phyloP scores from a whole-genome alignment of 345 rosid species.

The Eucalyptus regnans region DNA sequence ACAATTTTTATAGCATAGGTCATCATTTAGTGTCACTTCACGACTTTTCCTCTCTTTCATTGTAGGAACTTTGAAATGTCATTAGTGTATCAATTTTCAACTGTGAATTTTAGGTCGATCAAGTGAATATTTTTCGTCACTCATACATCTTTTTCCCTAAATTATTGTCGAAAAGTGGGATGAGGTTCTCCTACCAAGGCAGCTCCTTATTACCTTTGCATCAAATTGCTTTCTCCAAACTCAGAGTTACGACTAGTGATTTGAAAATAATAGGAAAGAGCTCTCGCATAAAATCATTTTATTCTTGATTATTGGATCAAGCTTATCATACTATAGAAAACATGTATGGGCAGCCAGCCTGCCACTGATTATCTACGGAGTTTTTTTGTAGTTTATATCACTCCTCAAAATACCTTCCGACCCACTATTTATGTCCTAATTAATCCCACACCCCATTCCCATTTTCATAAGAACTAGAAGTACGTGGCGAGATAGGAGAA shows the following conservation, averaged over 20 bases:
- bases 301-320: background rate
- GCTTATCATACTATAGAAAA: background rate
- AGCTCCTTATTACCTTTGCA: background rate
- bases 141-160: background rate
- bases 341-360: background rate
- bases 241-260: background rate
- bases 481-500: background rate
- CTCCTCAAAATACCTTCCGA: background rate
- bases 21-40: background rate
- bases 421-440: background rate
- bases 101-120: background rate
- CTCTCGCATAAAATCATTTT: background rate
- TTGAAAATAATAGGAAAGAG: background rate
- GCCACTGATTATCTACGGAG: background rate
- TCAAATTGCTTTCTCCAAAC: background rate
- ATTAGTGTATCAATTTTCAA: background rate
- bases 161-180: background rate
- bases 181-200: background rate
- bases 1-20: background rate
- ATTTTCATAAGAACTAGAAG: background rate
- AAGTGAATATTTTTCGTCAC: background rate
- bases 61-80: background rate
- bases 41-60: background rate
- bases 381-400: background rate
- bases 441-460: background rate